Evolutionary conservation across 768 basidiomycete species (phyloP).

Genomic region (Calocybe gangraenosa): DNA sequence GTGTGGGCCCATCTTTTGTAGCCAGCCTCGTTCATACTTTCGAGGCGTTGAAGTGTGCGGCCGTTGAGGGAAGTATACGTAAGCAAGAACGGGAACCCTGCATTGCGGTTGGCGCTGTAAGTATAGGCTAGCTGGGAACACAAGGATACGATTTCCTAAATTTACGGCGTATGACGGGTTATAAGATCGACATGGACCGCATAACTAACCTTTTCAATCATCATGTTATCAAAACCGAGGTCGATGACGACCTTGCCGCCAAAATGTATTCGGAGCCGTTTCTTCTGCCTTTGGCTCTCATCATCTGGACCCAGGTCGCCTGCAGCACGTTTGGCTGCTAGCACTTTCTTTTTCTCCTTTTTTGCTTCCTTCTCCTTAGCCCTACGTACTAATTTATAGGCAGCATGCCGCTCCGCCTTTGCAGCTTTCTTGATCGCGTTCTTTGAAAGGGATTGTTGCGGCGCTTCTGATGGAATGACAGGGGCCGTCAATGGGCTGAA

Average conservation of each 20-base stretch:
- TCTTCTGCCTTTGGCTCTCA: constrained; percentile 33
- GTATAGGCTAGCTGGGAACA: constrained; percentile 88
- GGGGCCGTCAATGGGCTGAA: constrained; percentile 2
- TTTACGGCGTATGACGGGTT: constrained; percentile 14
- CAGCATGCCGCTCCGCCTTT: constrained; percentile 63
- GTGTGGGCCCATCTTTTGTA: constrained; percentile 80
- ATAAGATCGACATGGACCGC: constrained; percentile 6
- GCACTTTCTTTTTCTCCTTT: constrained; percentile 65
- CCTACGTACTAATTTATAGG: constrained; percentile 68
- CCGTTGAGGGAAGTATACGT: constrained; percentile 82
- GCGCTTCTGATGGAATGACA: constrained; percentile 2
- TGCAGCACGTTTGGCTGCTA: constrained; percentile 57
- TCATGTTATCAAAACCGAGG: constrained; percentile 87
- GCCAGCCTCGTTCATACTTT: constrained; percentile 58
- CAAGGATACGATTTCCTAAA: constrained; percentile 87
- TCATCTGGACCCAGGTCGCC: constrained; percentile 55
- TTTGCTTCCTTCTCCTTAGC: constrained; percentile 73
- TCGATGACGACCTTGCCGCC: constrained; percentile 77
- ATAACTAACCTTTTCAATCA: constrained; percentile 82
- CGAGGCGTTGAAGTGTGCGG: constrained; percentile 59
- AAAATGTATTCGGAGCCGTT: constrained; percentile 40
- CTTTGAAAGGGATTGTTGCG: constrained; percentile 54
- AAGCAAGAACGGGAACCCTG: constrained; percentile 66
- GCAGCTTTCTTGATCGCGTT: constrained; percentile 74
- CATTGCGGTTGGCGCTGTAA: constrained; percentile 81